phyloP scores from a whole-genome alignment of 768 basidiomycete genomes.

The Serendipita sp. region DNA sequence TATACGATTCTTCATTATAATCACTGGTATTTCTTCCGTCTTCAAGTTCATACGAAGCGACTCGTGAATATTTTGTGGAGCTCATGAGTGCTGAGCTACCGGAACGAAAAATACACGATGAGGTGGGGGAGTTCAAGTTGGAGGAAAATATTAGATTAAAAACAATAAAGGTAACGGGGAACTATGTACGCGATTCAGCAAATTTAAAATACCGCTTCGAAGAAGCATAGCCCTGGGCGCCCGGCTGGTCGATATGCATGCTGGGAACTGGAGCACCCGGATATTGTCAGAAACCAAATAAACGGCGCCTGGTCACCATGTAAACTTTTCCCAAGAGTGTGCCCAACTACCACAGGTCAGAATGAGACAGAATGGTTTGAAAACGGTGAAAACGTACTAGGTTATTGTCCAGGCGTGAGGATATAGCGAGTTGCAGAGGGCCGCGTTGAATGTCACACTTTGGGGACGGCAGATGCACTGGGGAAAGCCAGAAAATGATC shows the following conservation, averaged over 20 bases:
- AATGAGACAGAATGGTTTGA: neutral
- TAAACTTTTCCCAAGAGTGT: neutral
- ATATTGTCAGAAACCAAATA: neutral
- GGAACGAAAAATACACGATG: too few species aligned
- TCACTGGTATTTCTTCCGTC: too few species aligned
- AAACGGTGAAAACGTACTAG: neutral
- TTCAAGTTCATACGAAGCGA: too few species aligned
- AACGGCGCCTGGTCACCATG: neutral
- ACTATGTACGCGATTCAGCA: neutral
- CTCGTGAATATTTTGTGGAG: too few species aligned
- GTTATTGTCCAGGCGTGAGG: slow-evolving; percentile 3
- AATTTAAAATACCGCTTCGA: neutral
- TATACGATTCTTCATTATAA: too few species aligned
- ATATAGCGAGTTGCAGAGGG: neutral
- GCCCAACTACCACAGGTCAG: neutral
- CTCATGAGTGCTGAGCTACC: too few species aligned
- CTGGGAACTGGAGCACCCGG: neutral
- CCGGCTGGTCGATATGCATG: neutral
- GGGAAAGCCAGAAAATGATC: neutral
- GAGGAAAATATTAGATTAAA: too few species aligned
- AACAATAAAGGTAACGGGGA: neutral
- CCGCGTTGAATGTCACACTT: neutral
- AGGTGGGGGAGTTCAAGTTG: too few species aligned
- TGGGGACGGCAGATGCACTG: slow-evolving; percentile 2
- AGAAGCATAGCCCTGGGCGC: neutral